Evolutionary conservation across 139 green algal genomes (phyloP).

Genomic region (Volvox reticuliferus): DNA sequence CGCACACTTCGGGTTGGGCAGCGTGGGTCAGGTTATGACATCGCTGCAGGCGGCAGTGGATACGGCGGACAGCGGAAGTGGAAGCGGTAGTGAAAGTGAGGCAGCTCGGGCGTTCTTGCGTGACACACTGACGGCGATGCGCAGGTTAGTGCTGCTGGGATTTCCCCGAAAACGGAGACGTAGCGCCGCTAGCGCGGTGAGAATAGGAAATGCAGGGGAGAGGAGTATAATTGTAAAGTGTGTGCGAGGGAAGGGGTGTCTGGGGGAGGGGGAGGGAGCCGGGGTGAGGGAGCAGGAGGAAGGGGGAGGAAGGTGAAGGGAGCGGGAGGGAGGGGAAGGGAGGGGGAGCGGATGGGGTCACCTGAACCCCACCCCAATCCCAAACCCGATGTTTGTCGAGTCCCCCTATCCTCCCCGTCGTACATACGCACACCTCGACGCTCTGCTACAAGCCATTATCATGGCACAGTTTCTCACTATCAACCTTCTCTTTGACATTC

Average conservation of each 20-base stretch:
- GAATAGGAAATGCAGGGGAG: too few species aligned
- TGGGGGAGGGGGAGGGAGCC: too few species aligned
- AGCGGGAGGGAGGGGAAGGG: background rate
- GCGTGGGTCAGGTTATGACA: slow-evolving; percentile 38
- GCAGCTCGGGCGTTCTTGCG: slow-evolving; percentile 17
- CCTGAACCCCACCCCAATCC: too few species aligned
- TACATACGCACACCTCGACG: too few species aligned
- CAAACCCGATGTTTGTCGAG: too few species aligned
- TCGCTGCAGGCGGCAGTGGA: slow-evolving; percentile 41
- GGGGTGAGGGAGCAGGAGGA: too few species aligned
- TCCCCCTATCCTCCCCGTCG: background rate
- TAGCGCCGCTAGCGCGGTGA: too few species aligned
- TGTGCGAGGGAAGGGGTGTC: background rate
- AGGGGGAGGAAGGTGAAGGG: background rate
- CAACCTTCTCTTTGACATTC: background rate
- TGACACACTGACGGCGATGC: slow-evolving; percentile 47
- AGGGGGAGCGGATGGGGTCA: background rate
- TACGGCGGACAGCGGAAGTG: background rate
- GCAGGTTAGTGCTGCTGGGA: slow-evolving; percentile 28
- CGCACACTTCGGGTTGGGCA: slow-evolving; percentile 45
- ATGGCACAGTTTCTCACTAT: background rate
- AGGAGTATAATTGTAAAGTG: too few species aligned
- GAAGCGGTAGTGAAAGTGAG: background rate
- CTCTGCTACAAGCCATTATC: too few species aligned
- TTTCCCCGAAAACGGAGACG: too few species aligned